phyloP scores from a whole-genome alignment of 2,329 filamentous ascomycete genomes.

The Ophiostoma triangulosporum region DNA sequence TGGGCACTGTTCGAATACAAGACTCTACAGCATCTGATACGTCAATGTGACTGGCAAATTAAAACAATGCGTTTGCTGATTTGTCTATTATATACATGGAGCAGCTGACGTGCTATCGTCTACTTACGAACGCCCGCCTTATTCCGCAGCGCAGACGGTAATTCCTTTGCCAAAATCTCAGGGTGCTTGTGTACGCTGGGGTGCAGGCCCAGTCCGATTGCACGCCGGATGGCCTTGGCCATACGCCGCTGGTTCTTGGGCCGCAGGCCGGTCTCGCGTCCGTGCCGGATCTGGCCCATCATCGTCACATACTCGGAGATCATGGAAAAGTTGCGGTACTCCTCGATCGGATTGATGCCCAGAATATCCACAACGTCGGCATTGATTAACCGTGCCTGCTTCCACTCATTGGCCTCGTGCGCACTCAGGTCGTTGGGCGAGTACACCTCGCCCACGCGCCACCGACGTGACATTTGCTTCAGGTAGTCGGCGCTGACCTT shows the following conservation, averaged over 20 bases:
- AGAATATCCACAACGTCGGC: conserved; percentile 68
- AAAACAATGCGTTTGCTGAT: not conserved
- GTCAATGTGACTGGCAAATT: too few species aligned
- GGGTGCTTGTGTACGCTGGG: conserved; percentile 85
- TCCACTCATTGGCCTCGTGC: conserved; percentile 72
- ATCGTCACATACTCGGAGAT: conserved; percentile 79
- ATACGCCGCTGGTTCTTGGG: conserved; percentile 87
- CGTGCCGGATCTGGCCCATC: conserved; percentile 72
- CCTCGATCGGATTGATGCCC: conserved; percentile 63
- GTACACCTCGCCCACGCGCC: conserved; percentile 73
- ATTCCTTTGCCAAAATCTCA: conserved; percentile 43
- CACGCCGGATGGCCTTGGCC: conserved; percentile 80
- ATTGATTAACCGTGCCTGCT: conserved; percentile 36
- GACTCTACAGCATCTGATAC: not conserved
- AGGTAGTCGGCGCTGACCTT: conserved; percentile 39
- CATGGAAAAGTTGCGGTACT: conserved; percentile 91
- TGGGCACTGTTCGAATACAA: not conserved
- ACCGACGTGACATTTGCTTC: conserved; percentile 54
- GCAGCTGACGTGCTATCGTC: not conserved
- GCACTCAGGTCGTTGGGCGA: conserved; percentile 74
- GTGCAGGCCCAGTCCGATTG: conserved; percentile 81
- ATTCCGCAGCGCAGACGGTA: conserved; percentile 8
- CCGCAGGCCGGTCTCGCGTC: conserved; percentile 62
- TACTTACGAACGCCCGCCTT: not conserved
- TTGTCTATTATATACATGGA: not conserved